These are phyloP conservation scores for Codiaeum variegatum DNA, from an alignment of 441 rosid species.

Conservation along the genomic window DNA sequence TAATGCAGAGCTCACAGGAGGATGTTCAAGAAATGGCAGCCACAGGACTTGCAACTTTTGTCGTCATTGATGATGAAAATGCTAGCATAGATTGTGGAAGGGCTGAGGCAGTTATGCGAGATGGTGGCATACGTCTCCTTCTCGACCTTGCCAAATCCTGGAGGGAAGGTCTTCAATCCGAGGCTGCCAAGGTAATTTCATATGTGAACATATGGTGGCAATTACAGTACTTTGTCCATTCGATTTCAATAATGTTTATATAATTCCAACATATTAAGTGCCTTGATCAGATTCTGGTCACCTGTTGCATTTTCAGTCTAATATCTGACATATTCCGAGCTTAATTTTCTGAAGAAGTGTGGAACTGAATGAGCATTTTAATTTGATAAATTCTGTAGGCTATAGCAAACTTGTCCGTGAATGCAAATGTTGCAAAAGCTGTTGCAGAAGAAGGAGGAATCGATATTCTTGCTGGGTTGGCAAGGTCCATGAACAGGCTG, in stretches of 20 bases:
- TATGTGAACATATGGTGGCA: background rate
- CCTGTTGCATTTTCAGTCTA: slow-evolving; percentile 4
- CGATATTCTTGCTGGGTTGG: slow-evolving; percentile 63
- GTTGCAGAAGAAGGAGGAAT: slow-evolving; percentile 95
- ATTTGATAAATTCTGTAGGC: slow-evolving; percentile 46
- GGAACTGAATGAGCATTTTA: background rate
- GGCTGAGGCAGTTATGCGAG: slow-evolving; percentile 91
- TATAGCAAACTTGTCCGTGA: slow-evolving; percentile 87
- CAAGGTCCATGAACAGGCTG: slow-evolving; percentile 81
- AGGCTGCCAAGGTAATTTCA: slow-evolving; percentile 79
- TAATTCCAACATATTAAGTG: background rate
- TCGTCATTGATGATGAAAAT: slow-evolving; percentile 89
- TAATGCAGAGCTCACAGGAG: slow-evolving; percentile 88
- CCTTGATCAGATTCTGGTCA: slow-evolving; percentile 11
- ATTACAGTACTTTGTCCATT: background rate
- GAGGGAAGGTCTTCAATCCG: slow-evolving; percentile 94
- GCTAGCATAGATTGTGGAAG: slow-evolving; percentile 89
- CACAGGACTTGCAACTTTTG: slow-evolving; percentile 88
- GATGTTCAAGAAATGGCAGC: slow-evolving; percentile 97
- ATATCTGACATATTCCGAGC: slow-evolving; percentile 1
- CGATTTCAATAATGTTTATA: slow-evolving; percentile 2
- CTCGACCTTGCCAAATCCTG: slow-evolving; percentile 89
- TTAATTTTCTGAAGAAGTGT: slow-evolving; percentile 5
- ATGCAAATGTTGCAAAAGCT: slow-evolving; percentile 83
- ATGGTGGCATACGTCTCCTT: slow-evolving; percentile 86